Percentiles rank a stretch among this genome's conserved stretches.
Evolutionary conservation across 2,329 filamentous ascomycete species (phyloP).

Genomic region (Diaporthe humulicola): DNA sequence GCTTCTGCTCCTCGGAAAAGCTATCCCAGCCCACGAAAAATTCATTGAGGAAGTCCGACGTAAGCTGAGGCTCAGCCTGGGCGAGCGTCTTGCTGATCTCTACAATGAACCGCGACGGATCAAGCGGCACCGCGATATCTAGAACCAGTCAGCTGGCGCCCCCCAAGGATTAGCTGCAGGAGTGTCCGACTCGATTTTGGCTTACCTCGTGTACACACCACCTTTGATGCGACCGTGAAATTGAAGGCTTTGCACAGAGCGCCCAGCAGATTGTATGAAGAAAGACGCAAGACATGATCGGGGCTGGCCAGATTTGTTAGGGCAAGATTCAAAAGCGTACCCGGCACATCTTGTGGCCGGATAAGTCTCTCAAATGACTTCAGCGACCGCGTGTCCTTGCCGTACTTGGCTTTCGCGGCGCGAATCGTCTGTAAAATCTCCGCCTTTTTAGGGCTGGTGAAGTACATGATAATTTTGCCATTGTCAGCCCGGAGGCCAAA

Average conservation of each 20-base stretch:
- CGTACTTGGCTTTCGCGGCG: slow-evolving; percentile 72
- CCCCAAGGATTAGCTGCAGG: slow-evolving; percentile 14
- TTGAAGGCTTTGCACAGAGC: slow-evolving; percentile 77
- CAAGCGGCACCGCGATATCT: slow-evolving; percentile 74
- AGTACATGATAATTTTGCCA: slow-evolving; percentile 80
- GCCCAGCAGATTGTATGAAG: slow-evolving; percentile 77
- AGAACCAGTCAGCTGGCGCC: slow-evolving; percentile 12
- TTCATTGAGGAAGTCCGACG: slow-evolving; percentile 78
- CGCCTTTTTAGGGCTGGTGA: slow-evolving; percentile 74
- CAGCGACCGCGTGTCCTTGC: slow-evolving; percentile 71
- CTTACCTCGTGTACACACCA: slow-evolving; percentile 73
- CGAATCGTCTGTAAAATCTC: slow-evolving; percentile 76
- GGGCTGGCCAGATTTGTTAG: slow-evolving; percentile 75
- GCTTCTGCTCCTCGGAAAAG: slow-evolving; percentile 76
- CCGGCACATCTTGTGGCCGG: slow-evolving; percentile 78
- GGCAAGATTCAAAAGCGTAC: slow-evolving; percentile 76
- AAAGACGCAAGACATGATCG: slow-evolving; percentile 70
- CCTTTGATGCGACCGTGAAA: slow-evolving; percentile 71
- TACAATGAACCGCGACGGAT: slow-evolving; percentile 74
- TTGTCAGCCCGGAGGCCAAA: slow-evolving; percentile 78
- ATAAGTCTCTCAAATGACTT: slow-evolving; percentile 76
- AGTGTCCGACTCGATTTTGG: background rate
- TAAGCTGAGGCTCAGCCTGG: slow-evolving; percentile 74
- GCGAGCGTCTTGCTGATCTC: slow-evolving; percentile 75
- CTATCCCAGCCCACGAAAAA: slow-evolving; percentile 81